These are phyloP conservation scores for Stropharia rugosoannulata DNA, from an alignment of 768 basidiomycete species.

Conservation along the genomic window DNA sequence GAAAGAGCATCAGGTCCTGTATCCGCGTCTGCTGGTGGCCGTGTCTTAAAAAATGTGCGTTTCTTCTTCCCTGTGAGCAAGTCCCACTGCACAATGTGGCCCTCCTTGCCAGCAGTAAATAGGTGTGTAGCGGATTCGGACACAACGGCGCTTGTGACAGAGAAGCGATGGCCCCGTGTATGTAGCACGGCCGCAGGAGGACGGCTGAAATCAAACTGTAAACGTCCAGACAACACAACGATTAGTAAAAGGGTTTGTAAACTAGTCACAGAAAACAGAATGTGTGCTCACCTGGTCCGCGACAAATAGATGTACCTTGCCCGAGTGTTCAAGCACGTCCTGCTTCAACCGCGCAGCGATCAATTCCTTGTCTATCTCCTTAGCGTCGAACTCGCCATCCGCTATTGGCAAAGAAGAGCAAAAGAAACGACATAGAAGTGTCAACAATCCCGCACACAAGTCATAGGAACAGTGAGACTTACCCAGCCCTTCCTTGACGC, in stretches of 20 bases:
- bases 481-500: constrained; percentile 76
- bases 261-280: too few relatives aligned
- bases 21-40: constrained; percentile 29
- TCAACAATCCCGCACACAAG: too few relatives aligned
- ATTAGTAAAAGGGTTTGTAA: not conserved
- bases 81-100: constrained; percentile 85
- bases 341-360: constrained; percentile 88
- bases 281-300: constrained; percentile 40
- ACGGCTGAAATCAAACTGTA: constrained; percentile 56
- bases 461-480: constrained; percentile 17
- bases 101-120: constrained; percentile 92
- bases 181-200: constrained; percentile 51
- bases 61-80: constrained; percentile 61
- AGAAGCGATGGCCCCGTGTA: constrained; percentile 71
- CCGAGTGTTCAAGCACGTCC: constrained; percentile 88
- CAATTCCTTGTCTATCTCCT: constrained; percentile 91
- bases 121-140: constrained; percentile 72
- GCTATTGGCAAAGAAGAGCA: constrained; percentile 34
- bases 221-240: not conserved
- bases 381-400: constrained; percentile 93
- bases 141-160: constrained; percentile 80
- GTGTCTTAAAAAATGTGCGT: constrained; percentile 59
- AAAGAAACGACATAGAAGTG: too few relatives aligned
- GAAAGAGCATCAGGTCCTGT: not conserved
- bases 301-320: constrained; percentile 81